Evolutionary conservation across 257 asterid species (phyloP), one percentile per base, ranked within the genome.

Genomic region (Coffea canephora): DNA sequence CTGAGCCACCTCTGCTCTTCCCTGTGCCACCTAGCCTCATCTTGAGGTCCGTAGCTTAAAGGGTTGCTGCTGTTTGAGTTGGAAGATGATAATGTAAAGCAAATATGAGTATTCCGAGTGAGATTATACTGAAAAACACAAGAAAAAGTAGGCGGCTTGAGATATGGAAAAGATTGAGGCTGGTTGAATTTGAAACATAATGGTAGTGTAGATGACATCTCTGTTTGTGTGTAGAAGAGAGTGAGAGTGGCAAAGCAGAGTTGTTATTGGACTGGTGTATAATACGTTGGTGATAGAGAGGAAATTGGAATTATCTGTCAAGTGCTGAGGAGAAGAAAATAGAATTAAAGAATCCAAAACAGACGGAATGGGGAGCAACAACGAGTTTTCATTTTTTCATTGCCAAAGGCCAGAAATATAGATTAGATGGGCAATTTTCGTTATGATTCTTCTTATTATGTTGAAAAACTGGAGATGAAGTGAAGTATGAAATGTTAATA

Each of bases 1-100:
- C 99, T 88, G 85, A 93, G 76, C 99, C 99, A 95, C 83, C 99
- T 85, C 75, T 91, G 95, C 87, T 95, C 99, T 64, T 95, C 98
- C 88, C 98, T 83, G 70, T 90, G 88, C 99, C 99, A 95, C 75
- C 96, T 93, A 5, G 91, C 87, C 80, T 93, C 99, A 77, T 85
- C 90, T 62, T 85, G 62, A 54, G 80, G 71, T 61, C 82, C 84
- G 49, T 77, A 71, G 59, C 82, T 84, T 16, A 69, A 81, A 76
- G 80, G 77, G 41, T 86, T 79, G 69, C 81, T 80, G 50, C 82
- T 83, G 84, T 82, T 83, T 3, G 97, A 85, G 52, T 49, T 64
- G 0, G 74, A 45, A 65, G 90, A 86, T 0, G 90, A 77, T 73
- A 81, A 73, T 49, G 97, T 9, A 83, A 86, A 95, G 89, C 98